Evolutionary conservation across 2,329 filamentous ascomycete genomes (phyloP), one percentile per base, ranked within the genome.

Genomic region (Cladosporium colombiae): DNA sequence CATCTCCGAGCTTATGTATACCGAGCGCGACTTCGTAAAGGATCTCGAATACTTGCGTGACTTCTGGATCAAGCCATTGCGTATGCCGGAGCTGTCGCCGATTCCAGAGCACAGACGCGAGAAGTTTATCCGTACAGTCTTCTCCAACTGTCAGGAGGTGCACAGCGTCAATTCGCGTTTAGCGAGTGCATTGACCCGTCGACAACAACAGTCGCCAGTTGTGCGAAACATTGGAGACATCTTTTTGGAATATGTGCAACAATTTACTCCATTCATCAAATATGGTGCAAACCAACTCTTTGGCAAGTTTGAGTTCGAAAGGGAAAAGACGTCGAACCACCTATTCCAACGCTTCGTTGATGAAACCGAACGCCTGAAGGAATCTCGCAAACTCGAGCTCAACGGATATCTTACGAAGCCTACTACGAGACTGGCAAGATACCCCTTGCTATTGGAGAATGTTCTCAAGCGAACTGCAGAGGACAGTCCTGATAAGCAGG

Each of bases 371-470:
- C 86, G 95, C 66, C 87, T 96, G 72, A 97, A 97, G 78, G 95
- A 99, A 78, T 98, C 94, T 6, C 88, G 95, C 69, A 99, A 99
- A 80, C 84, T 99, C 56, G 95, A 99, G 78, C 83, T 99, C 66
- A 99, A 99, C 77, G 95, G 95, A 71, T 99, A 99, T 75, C 83
- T 99, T 62, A 99, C 95, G 10, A 99, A 99, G 79, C 95, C 95
- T 1, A 99, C 95, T 1, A 99, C 95, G 21, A 88, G 95, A 81
- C 82, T 99, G 73, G 95, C 95, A 50, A 88, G 95, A 78, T 99
- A 99, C 77, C 95, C 95, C 4, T 82, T 99, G 44, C 83, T 99
- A 14, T 83, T 99, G 18, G 95, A 98, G 72, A 93, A 93, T 70
- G 92, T 98, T 44, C 81, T 93, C 69, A 99, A 98, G 77, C 91